Percentiles rank a stretch among this genome's conserved stretches.
Conservation (phyloP, 1,139 yeast species). For the Kodamaea plutei region DNA sequence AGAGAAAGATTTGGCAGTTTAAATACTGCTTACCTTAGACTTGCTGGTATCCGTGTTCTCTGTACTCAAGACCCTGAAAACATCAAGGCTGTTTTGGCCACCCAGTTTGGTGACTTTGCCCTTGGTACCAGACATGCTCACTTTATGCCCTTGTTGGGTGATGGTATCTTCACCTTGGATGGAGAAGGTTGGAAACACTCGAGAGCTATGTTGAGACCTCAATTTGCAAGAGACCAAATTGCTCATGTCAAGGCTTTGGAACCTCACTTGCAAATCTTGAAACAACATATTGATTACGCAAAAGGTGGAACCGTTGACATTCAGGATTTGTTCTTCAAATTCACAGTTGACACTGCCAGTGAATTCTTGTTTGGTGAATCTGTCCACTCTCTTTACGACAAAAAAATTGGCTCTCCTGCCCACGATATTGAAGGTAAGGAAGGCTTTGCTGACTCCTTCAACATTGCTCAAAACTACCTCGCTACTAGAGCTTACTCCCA, state of each 20-base stretch:
- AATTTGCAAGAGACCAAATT: conserved; percentile 25
- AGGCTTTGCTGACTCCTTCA: conserved; percentile 43
- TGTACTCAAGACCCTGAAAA: conserved; percentile 22
- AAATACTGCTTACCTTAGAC: conserved; percentile 8
- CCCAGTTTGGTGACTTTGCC: conserved; percentile 23
- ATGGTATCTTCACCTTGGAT: conserved; percentile 25
- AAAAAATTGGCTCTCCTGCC: conserved; percentile 14
- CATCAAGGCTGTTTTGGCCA: conserved; percentile 23
- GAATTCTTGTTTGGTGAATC: conserved; percentile 59
- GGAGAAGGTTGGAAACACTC: conserved; percentile 27
- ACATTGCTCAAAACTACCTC: conserved; percentile 33
- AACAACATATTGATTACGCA: conserved; percentile 13
- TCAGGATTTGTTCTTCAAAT: conserved; percentile 44
- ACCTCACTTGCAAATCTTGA: conserved; percentile 20
- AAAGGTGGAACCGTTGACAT: conserved; percentile 33
- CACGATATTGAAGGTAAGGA: conserved; percentile 26
- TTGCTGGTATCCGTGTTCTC: conserved; percentile 14
- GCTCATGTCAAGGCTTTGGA: conserved; percentile 25
- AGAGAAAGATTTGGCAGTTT: conserved; percentile 6
- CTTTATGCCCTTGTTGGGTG: conserved; percentile 21
- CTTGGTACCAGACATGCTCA: conserved; percentile 23
- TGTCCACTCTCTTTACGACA: conserved; percentile 36
- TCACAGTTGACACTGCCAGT: conserved; percentile 56
- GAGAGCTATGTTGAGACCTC: conserved; percentile 26
- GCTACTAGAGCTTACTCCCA: conserved; percentile 37